A percentile compares a stretch with the other conserved stretches of the same genome.
Conservation (phyloP, 1,284 basidiomycete genomes). For the Golubevia sp. region DNA sequence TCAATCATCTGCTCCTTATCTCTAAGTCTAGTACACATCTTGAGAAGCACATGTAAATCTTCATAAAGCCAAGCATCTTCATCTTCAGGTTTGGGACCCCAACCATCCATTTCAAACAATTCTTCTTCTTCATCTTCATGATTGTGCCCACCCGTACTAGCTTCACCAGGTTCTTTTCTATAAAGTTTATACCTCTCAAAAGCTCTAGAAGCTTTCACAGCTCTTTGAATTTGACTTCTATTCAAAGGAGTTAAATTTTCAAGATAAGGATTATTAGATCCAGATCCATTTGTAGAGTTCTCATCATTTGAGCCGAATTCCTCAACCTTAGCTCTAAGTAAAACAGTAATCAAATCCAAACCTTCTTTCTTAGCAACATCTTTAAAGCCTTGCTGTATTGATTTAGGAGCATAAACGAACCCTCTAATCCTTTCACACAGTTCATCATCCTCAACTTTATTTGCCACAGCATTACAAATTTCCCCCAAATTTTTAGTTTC, state of each 20-base stretch:
- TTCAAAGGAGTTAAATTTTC: conserved; percentile 17
- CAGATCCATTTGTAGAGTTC: no score
- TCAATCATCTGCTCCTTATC: conserved; percentile 93
- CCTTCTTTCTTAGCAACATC: conserved; percentile 40
- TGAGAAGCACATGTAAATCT: conserved; percentile 53
- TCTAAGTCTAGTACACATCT: conserved; percentile 67
- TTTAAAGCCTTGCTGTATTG: conserved; percentile 72
- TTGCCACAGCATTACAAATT: conserved; percentile 81
- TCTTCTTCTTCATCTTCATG: conserved; percentile 69
- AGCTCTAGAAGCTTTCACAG: conserved; percentile 45
- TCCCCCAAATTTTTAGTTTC: conserved; percentile 82
- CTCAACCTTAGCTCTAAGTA: conserved; percentile 33
- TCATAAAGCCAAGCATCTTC: conserved; percentile 60
- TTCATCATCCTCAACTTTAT: conserved; percentile 83
- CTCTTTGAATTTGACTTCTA: conserved; percentile 40
- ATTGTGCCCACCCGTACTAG: no score
- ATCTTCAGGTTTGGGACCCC: conserved; percentile 29
- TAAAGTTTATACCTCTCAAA: conserved; percentile 53
- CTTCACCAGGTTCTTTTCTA: conserved; percentile 38
- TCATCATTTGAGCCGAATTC: no score
- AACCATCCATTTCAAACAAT: no score
- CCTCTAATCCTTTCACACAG: conserved; percentile 85
- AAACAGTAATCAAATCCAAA: conserved; percentile 50
- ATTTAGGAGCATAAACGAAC: conserved; percentile 83
- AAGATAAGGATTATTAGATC: neutral